phyloP scores from a whole-genome alignment of 1,139 yeast species.

The Candida dubliniensis region DNA sequence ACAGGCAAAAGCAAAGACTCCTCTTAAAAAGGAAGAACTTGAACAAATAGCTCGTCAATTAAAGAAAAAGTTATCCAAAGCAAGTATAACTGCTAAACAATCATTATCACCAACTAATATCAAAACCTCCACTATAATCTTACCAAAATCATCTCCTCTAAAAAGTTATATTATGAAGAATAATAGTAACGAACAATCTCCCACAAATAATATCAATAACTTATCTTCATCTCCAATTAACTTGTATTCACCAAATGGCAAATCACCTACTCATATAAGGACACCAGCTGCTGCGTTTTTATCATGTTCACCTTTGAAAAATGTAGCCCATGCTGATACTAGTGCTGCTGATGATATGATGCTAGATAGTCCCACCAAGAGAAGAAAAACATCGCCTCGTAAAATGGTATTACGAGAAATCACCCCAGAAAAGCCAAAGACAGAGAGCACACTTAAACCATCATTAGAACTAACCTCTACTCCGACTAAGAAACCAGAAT shows the following conservation, averaged over 20 bases:
- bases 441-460: constrained; percentile 32
- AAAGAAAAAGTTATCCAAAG: constrained; percentile 44
- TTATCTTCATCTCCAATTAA: constrained; percentile 35
- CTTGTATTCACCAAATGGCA: constrained; percentile 42
- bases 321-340: constrained; percentile 19
- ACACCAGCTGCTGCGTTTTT: constrained; percentile 37
- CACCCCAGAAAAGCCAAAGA: constrained; percentile 21
- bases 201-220: constrained; percentile 12
- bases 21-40: constrained; percentile 46
- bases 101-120: constrained; percentile 28
- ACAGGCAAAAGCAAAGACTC: constrained; percentile 25
- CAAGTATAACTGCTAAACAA: constrained; percentile 49
- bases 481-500: constrained; percentile 7
- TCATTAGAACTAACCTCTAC: constrained; percentile 32
- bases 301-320: constrained; percentile 36
- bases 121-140: constrained; percentile 11
- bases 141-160: constrained; percentile 32
- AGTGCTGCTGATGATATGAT: constrained; percentile 14
- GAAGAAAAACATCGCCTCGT: constrained; percentile 26
- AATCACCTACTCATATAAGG: constrained; percentile 44
- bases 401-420: constrained; percentile 41
- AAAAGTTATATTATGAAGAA: constrained; percentile 30
- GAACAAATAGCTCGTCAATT: constrained; percentile 49
- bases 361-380: constrained; percentile 36
- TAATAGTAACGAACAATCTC: constrained; percentile 12